Evolutionary conservation across 225 moss, liverwort and hornwort species (phyloP).

Genomic region (Anthoceros angustus): DNA sequence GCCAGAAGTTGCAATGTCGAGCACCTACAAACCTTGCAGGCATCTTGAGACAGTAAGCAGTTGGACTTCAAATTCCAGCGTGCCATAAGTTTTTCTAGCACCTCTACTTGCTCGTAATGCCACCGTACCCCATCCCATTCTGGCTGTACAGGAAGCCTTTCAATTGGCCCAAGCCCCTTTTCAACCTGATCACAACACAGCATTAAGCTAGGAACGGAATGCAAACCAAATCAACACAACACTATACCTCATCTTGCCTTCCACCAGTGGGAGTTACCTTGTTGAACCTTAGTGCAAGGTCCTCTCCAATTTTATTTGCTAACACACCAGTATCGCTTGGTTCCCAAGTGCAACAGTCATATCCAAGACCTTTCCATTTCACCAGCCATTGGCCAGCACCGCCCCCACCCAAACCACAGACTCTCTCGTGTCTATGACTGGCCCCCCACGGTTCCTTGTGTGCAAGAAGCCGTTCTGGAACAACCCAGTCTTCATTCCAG

Average conservation of each 20-base stretch:
- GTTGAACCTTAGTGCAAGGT: constrained; percentile 34
- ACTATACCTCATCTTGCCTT: constrained; percentile 45
- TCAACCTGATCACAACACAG: constrained; percentile 25
- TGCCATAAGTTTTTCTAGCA: constrained; percentile 37
- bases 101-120: constrained; percentile 41
- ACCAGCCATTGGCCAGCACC: constrained; percentile 56
- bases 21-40: constrained; percentile 50
- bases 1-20: not conserved
- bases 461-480: constrained; percentile 63
- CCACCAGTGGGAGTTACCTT: constrained; percentile 42
- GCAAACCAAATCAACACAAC: not conserved
- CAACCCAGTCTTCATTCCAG: constrained; percentile 27
- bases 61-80: constrained; percentile 55
- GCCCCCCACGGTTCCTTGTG: constrained; percentile 27
- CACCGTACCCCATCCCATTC: constrained; percentile 46
- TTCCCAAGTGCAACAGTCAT: constrained; percentile 92
- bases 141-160: constrained; percentile 32
- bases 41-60: constrained; percentile 57
- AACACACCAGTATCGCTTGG: constrained; percentile 33
- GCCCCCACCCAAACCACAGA: constrained; percentile 10
- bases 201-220: not conserved
- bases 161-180: constrained; percentile 19
- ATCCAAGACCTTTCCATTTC: constrained; percentile 89
- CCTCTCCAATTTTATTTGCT: constrained; percentile 22
- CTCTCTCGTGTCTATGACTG: constrained; percentile 21